Conservation (phyloP, 495 filamentous ascomycete genomes). For the Lasiosphaeriaceae sp. region DNA sequence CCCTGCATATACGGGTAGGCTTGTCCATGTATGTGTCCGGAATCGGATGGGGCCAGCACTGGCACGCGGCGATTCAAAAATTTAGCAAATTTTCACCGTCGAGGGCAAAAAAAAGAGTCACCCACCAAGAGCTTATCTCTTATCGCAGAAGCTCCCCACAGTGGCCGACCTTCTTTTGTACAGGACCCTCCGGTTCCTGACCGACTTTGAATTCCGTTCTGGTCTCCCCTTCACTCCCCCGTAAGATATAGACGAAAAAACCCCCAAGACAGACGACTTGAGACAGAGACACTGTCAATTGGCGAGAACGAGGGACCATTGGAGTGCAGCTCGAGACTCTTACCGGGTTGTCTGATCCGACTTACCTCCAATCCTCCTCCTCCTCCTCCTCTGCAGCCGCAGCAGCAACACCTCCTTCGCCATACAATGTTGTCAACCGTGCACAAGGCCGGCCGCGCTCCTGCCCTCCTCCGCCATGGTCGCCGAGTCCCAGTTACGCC, state of each 20-base stretch:
- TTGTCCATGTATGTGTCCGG: slow-evolving; percentile 1
- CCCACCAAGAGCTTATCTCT: slow-evolving; percentile 19
- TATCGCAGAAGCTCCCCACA: slow-evolving; percentile 23
- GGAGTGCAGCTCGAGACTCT: slow-evolving; percentile 14
- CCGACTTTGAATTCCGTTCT: slow-evolving; percentile 14
- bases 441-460: slow-evolving; percentile 45
- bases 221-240: background rate
- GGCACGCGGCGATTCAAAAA: slow-evolving; percentile 9
- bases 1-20: background rate
- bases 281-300: slow-evolving; percentile 19
- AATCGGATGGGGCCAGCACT: slow-evolving; percentile 7
- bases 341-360: slow-evolving; percentile 1
- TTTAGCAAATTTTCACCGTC: slow-evolving; percentile 9
- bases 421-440: slow-evolving; percentile 37
- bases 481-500: slow-evolving; percentile 38
- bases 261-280: slow-evolving; percentile 12
- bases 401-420: slow-evolving; percentile 2
- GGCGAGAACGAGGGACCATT: slow-evolving; percentile 13
- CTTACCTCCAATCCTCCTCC: slow-evolving; percentile 8
- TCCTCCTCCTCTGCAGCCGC: no score
- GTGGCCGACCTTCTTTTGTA: slow-evolving; percentile 13
- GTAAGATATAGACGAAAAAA: slow-evolving; percentile 6
- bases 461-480: slow-evolving; percentile 45
- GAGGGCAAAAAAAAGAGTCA: slow-evolving; percentile 19
- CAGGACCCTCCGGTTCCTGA: slow-evolving; percentile 6